Conservation (phyloP, 2,329 filamentous ascomycete species). For the Pseudocercospora pini-densiflorae region DNA sequence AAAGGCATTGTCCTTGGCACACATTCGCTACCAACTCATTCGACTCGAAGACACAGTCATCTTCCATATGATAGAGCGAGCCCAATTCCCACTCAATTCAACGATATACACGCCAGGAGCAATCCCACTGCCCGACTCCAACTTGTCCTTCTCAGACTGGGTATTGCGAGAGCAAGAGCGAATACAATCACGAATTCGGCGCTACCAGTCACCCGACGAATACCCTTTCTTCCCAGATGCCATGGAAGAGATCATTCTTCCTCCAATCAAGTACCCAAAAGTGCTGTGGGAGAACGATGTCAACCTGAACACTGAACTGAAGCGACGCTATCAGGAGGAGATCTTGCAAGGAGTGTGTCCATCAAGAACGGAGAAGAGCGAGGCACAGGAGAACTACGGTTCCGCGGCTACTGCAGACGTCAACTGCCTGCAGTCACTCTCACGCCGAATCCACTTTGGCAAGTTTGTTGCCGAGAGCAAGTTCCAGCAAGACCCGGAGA, state of each 20-base stretch:
- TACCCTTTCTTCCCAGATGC: slow-evolving; percentile 93
- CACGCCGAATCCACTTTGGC: slow-evolving; percentile 91
- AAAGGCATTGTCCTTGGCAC: slow-evolving; percentile 84
- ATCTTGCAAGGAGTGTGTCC: slow-evolving; percentile 87
- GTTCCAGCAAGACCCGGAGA: slow-evolving; percentile 80
- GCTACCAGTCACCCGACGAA: slow-evolving; percentile 95
- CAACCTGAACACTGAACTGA: slow-evolving; percentile 87
- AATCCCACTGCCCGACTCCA: slow-evolving; percentile 73
- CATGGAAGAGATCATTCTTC: slow-evolving; percentile 80
- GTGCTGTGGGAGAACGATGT: slow-evolving; percentile 89
- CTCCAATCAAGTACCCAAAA: slow-evolving; percentile 82
- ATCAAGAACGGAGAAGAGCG: slow-evolving; percentile 77
- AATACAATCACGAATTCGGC: slow-evolving; percentile 88
- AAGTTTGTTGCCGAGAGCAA: slow-evolving; percentile 99
- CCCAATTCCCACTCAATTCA: slow-evolving; percentile 92
- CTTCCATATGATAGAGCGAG: slow-evolving; percentile 94
- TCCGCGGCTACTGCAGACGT: slow-evolving; percentile 92
- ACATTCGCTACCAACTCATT: slow-evolving; percentile 81
- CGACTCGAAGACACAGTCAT: slow-evolving; percentile 97
- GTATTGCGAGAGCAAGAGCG: slow-evolving; percentile 87
- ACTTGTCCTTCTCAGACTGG: slow-evolving; percentile 90
- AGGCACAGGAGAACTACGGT: slow-evolving; percentile 92
- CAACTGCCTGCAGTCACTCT: slow-evolving; percentile 84
- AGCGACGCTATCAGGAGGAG: slow-evolving; percentile 77
- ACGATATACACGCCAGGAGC: slow-evolving; percentile 84